A percentile compares a stretch with the other conserved stretches of the same genome.
These are phyloP conservation scores for Ensete glaucum DNA, from an alignment of 176 grass and related monocot genomes.

Conservation along the genomic window DNA sequence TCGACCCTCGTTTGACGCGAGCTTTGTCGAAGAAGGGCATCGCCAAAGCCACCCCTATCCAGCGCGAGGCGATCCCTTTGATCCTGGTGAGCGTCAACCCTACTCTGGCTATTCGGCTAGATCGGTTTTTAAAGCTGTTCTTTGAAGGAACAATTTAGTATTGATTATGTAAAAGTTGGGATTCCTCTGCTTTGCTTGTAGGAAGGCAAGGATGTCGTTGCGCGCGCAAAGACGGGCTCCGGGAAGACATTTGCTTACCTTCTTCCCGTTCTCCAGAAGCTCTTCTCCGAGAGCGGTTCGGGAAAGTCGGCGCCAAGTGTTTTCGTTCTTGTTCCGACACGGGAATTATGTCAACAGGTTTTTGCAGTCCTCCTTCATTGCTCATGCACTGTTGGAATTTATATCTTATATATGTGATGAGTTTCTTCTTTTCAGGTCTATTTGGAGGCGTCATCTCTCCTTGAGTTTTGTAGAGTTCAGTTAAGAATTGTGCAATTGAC, in stretches of 20 bases:
- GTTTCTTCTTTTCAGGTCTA: constrained; percentile 35
- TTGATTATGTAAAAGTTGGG: background rate
- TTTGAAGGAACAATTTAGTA: background rate
- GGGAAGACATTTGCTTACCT: constrained; percentile 91
- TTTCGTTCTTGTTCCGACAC: constrained; percentile 77
- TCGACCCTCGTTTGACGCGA: constrained; percentile 74
- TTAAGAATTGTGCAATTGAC: constrained; percentile 75
- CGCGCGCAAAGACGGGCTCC: constrained; percentile 79
- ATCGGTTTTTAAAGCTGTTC: background rate
- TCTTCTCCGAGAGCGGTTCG: constrained; percentile 46
- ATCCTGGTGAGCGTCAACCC: constrained; percentile 44
- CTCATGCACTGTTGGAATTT: background rate
- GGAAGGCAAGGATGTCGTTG: constrained; percentile 95
- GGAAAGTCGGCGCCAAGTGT: constrained; percentile 56
- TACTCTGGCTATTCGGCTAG: background rate
- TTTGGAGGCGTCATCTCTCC: constrained; percentile 66
- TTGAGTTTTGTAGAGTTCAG: constrained; percentile 69
- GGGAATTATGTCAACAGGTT: constrained; percentile 87
- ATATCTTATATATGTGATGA: background rate
- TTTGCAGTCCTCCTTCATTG: constrained; percentile 1
- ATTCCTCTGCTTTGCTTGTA: constrained; percentile 17
- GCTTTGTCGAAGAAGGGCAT: constrained; percentile 78
- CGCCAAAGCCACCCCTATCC: constrained; percentile 53
- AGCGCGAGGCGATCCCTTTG: constrained; percentile 72
- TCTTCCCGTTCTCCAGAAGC: constrained; percentile 76